phyloP scores from a whole-genome alignment of 2,329 filamentous ascomycete species.

The Raffaelea albimanens region DNA sequence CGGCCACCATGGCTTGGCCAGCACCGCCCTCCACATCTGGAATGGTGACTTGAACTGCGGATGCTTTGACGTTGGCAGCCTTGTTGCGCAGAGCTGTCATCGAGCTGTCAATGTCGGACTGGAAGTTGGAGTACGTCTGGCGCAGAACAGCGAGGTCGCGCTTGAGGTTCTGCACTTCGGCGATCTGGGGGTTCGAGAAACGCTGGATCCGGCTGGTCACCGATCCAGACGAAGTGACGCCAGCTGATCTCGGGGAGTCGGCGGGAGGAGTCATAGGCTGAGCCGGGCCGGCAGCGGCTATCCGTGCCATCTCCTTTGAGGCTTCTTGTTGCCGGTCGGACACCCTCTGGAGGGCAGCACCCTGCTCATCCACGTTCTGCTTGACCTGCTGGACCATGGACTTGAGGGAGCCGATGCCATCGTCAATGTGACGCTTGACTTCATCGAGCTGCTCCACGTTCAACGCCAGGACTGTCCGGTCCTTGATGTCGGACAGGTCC shows the following conservation, averaged over 20 bases:
- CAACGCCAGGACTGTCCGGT: slow-evolving; percentile 86
- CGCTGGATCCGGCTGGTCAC: slow-evolving; percentile 44
- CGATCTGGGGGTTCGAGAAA: slow-evolving; percentile 48
- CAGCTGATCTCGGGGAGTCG: slow-evolving; percentile 39
- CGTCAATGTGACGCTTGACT: slow-evolving; percentile 92
- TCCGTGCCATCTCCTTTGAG: slow-evolving; percentile 69
- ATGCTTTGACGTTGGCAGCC: slow-evolving; percentile 69
- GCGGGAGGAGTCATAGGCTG: slow-evolving; percentile 26
- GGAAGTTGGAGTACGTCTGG: slow-evolving; percentile 88
- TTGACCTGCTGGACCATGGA: slow-evolving; percentile 79
- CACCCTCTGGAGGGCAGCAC: slow-evolving; percentile 71
- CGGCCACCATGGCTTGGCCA: slow-evolving; percentile 78
- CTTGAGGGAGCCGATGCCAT: slow-evolving; percentile 72
- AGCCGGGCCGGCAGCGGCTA: slow-evolving; percentile 31
- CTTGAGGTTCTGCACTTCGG: slow-evolving; percentile 71
- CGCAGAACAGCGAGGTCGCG: slow-evolving; percentile 85
- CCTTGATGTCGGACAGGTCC: slow-evolving; percentile 86
- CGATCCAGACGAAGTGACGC: slow-evolving; percentile 4
- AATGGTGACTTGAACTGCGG: slow-evolving; percentile 60
- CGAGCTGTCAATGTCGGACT: slow-evolving; percentile 76
- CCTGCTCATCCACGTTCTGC: slow-evolving; percentile 74
- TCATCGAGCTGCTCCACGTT: slow-evolving; percentile 92
- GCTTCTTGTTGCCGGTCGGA: slow-evolving; percentile 86
- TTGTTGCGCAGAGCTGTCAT: slow-evolving; percentile 79
- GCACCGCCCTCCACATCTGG: slow-evolving; percentile 64